Evolutionary conservation across 116 monocot genomes (phyloP), one percentile per base, ranked within the genome.

Genomic region (Papilionanthe hybrid): DNA sequence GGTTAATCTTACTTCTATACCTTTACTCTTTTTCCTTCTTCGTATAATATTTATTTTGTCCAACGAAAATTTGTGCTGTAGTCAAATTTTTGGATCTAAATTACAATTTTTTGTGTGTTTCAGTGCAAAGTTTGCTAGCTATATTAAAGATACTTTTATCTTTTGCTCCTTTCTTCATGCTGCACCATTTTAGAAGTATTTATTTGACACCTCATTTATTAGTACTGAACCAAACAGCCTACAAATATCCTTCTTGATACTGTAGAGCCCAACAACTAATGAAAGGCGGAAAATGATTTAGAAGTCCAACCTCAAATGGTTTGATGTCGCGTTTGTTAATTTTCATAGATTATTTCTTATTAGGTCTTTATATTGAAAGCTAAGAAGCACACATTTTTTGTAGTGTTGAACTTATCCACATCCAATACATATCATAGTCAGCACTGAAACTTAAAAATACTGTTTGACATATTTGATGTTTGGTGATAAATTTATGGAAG

Each of bases 1-100:
- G 98, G 94, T 98, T 55, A 82, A 68, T 73, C 83, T 84, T 72
- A 47, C 72, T 78, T 28, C 77, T 65, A 72, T 53, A 76, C 50
- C 83, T 79, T 20, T 12, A 63, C 65, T 82, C 48, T 63, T 18
- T 22, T 82, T 32, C 50, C 45, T 66, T 76, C 50, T 37, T 37
- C 17, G 15, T 69, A 69, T 69, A 69, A 60, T 60, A 5, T 0
- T 17, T 69, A n/a, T 37, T 69, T 30, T 68, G 60, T 22, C 7
- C 30, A 13, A 30, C 13, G 11, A 68, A 11, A 68, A 13, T 0
- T 30, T 68, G 30, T 12, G 29, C 30, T 30, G 12, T 1, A 65
- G 27, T 68, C 12, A 68, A 68, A 2, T 68, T 5, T 68, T 68
- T 30, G 30, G 30, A 68, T 30, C 29, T 32, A 30, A 12, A 22